Percentiles rank a stretch among this genome's conserved stretches.
phyloP scores from a whole-genome alignment of 768 basidiomycete species.

The Rhodotorula sphaerocarpa region DNA sequence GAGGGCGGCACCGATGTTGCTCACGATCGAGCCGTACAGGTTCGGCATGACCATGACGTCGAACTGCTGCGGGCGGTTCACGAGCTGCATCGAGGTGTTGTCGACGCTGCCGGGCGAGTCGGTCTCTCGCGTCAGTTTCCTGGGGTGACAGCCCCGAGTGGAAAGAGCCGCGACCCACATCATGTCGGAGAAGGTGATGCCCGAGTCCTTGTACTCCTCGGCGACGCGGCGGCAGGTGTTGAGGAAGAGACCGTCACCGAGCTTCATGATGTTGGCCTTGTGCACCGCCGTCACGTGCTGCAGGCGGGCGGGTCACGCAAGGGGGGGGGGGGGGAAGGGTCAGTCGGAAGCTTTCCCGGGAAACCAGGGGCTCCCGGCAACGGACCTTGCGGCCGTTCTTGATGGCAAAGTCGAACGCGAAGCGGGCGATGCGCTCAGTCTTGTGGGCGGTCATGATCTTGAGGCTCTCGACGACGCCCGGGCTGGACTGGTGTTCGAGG shows the following conservation, averaged over 20 bases:
- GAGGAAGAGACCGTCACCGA: slow-evolving; percentile 93
- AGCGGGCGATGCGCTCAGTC: slow-evolving; percentile 90
- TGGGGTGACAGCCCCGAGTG: not conserved
- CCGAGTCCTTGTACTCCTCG: slow-evolving; percentile 87
- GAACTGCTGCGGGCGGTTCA: slow-evolving; percentile 88
- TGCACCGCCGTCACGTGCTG: slow-evolving; percentile 99
- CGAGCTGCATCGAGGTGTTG: slow-evolving; percentile 93
- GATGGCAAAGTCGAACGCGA: slow-evolving; percentile 96
- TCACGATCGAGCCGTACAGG: slow-evolving; percentile 87
- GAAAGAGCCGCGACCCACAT: slow-evolving; percentile 48
- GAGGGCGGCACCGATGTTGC: slow-evolving; percentile 96
- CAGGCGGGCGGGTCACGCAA: not conserved
- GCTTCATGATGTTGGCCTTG: slow-evolving; percentile 99
- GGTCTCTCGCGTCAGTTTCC: not conserved
- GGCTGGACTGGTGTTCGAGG: slow-evolving; percentile 83
- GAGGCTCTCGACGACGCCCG: slow-evolving; percentile 94
- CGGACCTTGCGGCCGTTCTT: slow-evolving; percentile 94
- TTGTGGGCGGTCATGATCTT: slow-evolving; percentile 94
- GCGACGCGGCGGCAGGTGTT: slow-evolving; percentile 95
- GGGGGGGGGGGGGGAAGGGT: not conserved
- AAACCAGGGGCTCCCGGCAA: too few species aligned
- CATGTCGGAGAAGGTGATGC: slow-evolving; percentile 93
- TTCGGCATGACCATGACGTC: slow-evolving; percentile 99
- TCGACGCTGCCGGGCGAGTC: slow-evolving; percentile 16
- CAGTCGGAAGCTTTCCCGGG: too few species aligned